Evolutionary conservation across 345 rosid genomes (phyloP), one percentile per base, ranked within the genome.

Genomic region (Microcos paniculata): DNA sequence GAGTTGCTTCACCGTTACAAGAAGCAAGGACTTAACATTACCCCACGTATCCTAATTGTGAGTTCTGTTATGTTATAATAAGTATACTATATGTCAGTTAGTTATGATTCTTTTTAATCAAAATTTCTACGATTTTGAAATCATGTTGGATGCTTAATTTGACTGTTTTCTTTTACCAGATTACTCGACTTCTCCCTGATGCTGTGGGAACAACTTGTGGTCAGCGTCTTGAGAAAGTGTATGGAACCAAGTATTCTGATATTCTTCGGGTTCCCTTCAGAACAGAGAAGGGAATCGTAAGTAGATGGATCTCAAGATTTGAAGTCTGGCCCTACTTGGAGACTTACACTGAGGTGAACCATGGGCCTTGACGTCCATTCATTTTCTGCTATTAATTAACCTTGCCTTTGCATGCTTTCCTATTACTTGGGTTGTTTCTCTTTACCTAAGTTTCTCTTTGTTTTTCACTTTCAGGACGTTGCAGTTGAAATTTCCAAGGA

Each of bases 281-380:
- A 83, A 76, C 87, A 15, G 91, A 90, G 76, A 83, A 90, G 71
- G 94, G 97, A 58, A 83, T 90, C 0, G 93, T 93, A 21, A 89
- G 97, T 35, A 77, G 83, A 76, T 93, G 98, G 98, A 93, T 93
- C 86, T 91, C 98, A 1, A 75, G 98, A 70, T 94, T 94, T 53
- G 92, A 94, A 77, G 98, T 94, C 70, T 94, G 98, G 98, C 97
- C 98, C 3, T 94, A 94, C 78, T 86, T 94, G 59, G 95, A 91
- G 82, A 89, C 89, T 59, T 94, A 78, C 86, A 89, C 97, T 0
- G 95, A 92, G 94, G 96, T 92, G 67, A 53, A 69, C 19, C 33
- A 14, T 72, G 7, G 16, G 49, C 13, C 8, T 4, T 31, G 8
- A 40, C 33, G 23, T 56, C 30, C 15, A 57, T 53, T 21, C 59